These are phyloP conservation scores for Metroxylon sagu DNA, from an alignment of 176 grass and related monocot species.

Conservation along the genomic window DNA sequence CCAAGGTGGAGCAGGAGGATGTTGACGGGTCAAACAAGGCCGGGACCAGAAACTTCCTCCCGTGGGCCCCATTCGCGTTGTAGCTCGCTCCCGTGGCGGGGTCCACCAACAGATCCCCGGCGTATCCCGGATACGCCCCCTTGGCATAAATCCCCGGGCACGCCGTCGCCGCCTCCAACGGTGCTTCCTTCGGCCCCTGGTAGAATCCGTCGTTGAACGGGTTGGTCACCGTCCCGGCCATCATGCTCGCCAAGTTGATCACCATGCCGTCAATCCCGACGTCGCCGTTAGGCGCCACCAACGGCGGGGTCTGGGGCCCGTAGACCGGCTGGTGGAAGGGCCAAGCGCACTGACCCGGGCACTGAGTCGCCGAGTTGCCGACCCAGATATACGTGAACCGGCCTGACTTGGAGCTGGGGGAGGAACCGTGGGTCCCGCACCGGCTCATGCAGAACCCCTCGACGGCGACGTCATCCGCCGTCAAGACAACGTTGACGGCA, in stretches of 20 bases:
- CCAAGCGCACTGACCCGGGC: conserved; percentile 64
- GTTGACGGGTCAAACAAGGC: conserved; percentile 23
- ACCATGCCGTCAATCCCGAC: conserved; percentile 44
- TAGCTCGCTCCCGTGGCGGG: conserved; percentile 28
- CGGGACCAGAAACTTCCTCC: conserved; percentile 43
- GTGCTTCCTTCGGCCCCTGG: conserved; percentile 31
- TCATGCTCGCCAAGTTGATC: conserved; percentile 34
- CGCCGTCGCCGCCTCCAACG: conserved; percentile 42
- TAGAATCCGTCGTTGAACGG: conserved; percentile 45
- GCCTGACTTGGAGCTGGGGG: background rate
- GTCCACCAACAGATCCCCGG: conserved; percentile 34
- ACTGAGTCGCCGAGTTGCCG: conserved; percentile 35
- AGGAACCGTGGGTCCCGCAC: conserved; percentile 50
- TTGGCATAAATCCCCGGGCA: conserved; percentile 33
- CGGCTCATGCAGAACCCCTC: conserved; percentile 77
- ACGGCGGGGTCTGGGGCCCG: conserved; percentile 24
- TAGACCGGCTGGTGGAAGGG: conserved; percentile 46
- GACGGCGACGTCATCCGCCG: conserved; percentile 63
- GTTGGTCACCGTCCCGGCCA: conserved; percentile 40
- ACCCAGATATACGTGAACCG: conserved; percentile 29
- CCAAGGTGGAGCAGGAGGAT: conserved; percentile 29
- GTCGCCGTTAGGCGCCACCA: conserved; percentile 37
- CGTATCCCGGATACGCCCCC: conserved; percentile 40
- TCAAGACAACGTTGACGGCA: conserved; percentile 55
- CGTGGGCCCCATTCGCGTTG: conserved; percentile 31